Conservation (phyloP, 192 early-diverging fungal species). For the Phycomyces blakesleeanus region DNA sequence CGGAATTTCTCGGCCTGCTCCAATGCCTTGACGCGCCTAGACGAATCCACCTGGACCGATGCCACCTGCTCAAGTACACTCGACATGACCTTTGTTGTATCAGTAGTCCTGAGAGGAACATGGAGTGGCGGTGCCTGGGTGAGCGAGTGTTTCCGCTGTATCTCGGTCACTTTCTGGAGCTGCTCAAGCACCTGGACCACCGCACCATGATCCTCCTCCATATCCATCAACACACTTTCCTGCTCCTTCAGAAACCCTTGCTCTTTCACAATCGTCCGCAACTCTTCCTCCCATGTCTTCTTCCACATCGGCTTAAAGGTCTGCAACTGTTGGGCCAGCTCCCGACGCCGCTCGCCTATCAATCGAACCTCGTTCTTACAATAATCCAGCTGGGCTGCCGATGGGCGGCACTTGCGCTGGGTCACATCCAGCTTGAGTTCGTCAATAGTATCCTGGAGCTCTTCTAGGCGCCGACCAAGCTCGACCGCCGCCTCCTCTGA, state of each 20-base stretch:
- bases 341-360: slow-evolving; percentile 40
- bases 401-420: slow-evolving; percentile 59
- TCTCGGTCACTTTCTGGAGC: slow-evolving; percentile 50
- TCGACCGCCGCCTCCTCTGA: slow-evolving; percentile 5
- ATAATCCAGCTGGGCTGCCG: slow-evolving; percentile 42
- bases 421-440: slow-evolving; percentile 70
- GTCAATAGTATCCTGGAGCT: slow-evolving; percentile 62
- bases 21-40: slow-evolving; percentile 59
- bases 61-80: slow-evolving; percentile 64
- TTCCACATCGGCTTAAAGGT: slow-evolving; percentile 65
- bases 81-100: slow-evolving; percentile 54
- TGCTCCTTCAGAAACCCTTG: slow-evolving; percentile 74
- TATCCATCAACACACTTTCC: slow-evolving; percentile 59
- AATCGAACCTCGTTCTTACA: slow-evolving; percentile 44
- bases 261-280: slow-evolving; percentile 72
- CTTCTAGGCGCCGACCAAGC: slow-evolving; percentile 45
- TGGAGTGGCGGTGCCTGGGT: neutral
- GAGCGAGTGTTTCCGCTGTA: slow-evolving; percentile 41
- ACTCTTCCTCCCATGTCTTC: slow-evolving; percentile 74
- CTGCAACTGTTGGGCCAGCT: slow-evolving; percentile 53
- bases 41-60: slow-evolving; percentile 58
- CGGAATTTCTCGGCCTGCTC: slow-evolving; percentile 58
- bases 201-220: slow-evolving; percentile 57
- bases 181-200: slow-evolving; percentile 52
- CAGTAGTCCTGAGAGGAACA: slow-evolving; percentile 16